phyloP scores from a whole-genome alignment of 257 asterid species.

The Forsythia suspensa region DNA sequence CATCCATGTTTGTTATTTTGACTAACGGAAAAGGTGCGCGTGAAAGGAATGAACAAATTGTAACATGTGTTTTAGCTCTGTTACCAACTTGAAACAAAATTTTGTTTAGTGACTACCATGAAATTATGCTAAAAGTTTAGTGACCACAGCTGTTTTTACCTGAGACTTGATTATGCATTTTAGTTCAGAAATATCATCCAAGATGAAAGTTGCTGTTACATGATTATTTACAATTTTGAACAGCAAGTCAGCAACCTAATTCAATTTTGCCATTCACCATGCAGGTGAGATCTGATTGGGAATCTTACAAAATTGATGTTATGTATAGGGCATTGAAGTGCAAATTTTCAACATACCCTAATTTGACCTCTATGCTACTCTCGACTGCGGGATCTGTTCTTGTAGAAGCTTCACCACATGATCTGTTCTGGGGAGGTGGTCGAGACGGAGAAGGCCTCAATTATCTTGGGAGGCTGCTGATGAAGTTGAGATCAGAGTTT shows the following conservation, averaged over 20 bases:
- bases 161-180: background rate
- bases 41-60: background rate
- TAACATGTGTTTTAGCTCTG: background rate
- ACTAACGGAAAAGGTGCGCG: background rate
- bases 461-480: constrained; percentile 90
- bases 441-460: constrained; percentile 98
- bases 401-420: constrained; percentile 95
- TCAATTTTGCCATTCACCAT: constrained; percentile 1
- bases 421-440: constrained; percentile 98
- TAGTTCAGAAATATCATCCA: background rate
- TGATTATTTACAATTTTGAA: background rate
- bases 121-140: background rate
- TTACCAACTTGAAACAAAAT: no score
- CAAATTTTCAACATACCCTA: constrained; percentile 68
- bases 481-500: constrained; percentile 88
- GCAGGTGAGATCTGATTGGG: constrained; percentile 92
- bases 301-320: constrained; percentile 59
- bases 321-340: constrained; percentile 81
- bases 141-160: background rate
- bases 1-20: background rate
- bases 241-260: background rate
- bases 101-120: background rate
- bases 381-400: constrained; percentile 86
- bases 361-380: constrained; percentile 64
- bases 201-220: background rate